Conservation (phyloP, 176 grass and related monocot genomes). For the Ananas comosus region DNA sequence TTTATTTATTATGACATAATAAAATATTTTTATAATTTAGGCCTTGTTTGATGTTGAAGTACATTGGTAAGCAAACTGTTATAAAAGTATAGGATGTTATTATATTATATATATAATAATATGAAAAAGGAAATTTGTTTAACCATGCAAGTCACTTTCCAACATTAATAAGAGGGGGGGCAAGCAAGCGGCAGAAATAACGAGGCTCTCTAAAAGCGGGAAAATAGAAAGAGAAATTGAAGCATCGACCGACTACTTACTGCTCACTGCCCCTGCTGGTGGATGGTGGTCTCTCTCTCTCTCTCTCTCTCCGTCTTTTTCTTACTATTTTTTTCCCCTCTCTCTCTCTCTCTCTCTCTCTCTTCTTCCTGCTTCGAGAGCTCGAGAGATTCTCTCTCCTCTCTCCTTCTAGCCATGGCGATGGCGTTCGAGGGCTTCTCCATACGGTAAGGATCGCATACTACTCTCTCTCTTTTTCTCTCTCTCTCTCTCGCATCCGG, state of each 20-base stretch:
- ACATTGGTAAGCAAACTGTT: constrained; percentile 6
- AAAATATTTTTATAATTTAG: too few species aligned
- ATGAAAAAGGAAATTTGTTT: too few species aligned
- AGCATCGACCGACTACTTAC: background rate
- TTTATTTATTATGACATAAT: too few species aligned
- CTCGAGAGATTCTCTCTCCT: background rate
- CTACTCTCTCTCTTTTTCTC: background rate
- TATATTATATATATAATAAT: too few species aligned
- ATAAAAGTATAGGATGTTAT: too few species aligned
- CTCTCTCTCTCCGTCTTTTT: too few species aligned
- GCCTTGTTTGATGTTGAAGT: too few species aligned
- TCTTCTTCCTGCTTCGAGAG: background rate
- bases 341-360: background rate
- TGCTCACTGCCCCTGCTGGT: background rate
- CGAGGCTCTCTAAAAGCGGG: constrained; percentile 23
- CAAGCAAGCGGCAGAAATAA: constrained; percentile 11
- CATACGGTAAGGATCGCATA: background rate
- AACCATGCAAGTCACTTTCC: constrained; percentile 14
- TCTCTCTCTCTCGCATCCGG: background rate
- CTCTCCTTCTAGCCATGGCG: constrained; percentile 2
- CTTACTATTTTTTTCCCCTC: background rate
- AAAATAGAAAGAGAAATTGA: constrained; percentile 17
- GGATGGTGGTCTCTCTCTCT: background rate
- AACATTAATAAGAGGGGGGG: constrained; percentile 5
- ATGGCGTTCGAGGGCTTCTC: constrained; percentile 5